Evolutionary conservation across 495 filamentous ascomycete genomes (phyloP).

Genomic region (Choiromyces venosus): DNA sequence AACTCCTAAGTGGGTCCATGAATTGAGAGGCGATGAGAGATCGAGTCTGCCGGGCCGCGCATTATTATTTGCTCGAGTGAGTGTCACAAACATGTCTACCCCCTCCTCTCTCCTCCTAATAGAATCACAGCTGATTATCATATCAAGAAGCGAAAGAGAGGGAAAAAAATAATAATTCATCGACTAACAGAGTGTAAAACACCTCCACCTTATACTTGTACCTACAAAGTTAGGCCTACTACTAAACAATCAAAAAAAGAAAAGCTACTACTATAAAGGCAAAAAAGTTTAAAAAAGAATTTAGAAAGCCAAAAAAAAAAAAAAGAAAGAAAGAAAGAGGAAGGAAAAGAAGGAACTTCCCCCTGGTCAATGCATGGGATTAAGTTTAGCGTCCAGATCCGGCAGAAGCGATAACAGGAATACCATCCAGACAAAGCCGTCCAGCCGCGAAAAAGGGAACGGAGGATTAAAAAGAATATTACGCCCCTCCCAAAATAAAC

Average conservation of each 20-base stretch:
- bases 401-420: slow-evolving; percentile 21
- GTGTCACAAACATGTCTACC: background rate
- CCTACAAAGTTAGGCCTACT: background rate
- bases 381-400: slow-evolving; percentile 6
- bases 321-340: background rate
- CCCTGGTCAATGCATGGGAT: slow-evolving; percentile 26
- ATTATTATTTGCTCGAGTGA: background rate
- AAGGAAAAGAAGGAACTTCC: background rate
- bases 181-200: background rate
- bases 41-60: background rate
- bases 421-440: slow-evolving; percentile 9
- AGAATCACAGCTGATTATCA: background rate
- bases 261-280: background rate
- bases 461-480: background rate
- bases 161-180: background rate
- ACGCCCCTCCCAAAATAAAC: background rate
- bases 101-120: too few relatives aligned
- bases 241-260: background rate
- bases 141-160: background rate
- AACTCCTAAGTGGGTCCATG: background rate
- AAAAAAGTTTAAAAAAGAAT: too few relatives aligned
- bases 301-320: too few relatives aligned
- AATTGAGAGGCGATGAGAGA: background rate
- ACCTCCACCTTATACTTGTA: background rate
- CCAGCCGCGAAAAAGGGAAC: slow-evolving; percentile 12